A percentile compares a stretch with the other conserved stretches of the same genome.
phyloP scores from a whole-genome alignment of 306 rosid species.

The Malus asiatica region DNA sequence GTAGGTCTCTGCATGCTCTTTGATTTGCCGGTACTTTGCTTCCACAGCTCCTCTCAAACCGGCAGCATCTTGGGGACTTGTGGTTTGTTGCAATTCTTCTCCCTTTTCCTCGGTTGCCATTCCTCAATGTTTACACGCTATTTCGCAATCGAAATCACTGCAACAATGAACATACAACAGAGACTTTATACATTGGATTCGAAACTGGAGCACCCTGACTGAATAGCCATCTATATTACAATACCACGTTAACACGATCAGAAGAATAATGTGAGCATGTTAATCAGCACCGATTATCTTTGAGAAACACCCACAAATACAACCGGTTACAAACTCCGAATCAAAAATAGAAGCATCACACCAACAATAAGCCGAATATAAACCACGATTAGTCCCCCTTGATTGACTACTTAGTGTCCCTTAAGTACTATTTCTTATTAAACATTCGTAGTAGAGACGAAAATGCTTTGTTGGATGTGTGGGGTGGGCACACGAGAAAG shows the following conservation, averaged over 20 bases:
- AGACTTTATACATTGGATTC: neutral
- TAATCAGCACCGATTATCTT: too few species aligned
- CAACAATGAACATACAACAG: neutral
- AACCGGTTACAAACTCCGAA: too few species aligned
- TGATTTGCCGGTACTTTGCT: constrained; percentile 41
- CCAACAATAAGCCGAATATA: too few species aligned
- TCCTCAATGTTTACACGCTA: neutral
- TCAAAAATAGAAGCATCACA: too few species aligned
- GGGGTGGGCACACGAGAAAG: too few species aligned
- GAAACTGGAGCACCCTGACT: neutral
- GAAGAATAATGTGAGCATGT: neutral
- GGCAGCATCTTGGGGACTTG: constrained; percentile 2
- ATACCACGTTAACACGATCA: neutral
- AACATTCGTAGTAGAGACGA: too few species aligned
- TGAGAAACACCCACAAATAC: too few species aligned
- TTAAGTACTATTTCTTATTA: too few species aligned
- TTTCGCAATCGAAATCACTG: neutral
- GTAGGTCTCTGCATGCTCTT: constrained; percentile 65
- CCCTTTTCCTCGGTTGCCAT: constrained; percentile 27
- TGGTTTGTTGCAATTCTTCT: constrained; percentile 35
- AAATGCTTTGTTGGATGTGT: too few species aligned
- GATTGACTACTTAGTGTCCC: too few species aligned
- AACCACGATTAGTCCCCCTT: too few species aligned
- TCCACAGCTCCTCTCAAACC: constrained; percentile 38
- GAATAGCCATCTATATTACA: too few species aligned